Base-by-base conservation (phyloP, 305 asterid genomes). In the Solanum hybrid region DNA sequence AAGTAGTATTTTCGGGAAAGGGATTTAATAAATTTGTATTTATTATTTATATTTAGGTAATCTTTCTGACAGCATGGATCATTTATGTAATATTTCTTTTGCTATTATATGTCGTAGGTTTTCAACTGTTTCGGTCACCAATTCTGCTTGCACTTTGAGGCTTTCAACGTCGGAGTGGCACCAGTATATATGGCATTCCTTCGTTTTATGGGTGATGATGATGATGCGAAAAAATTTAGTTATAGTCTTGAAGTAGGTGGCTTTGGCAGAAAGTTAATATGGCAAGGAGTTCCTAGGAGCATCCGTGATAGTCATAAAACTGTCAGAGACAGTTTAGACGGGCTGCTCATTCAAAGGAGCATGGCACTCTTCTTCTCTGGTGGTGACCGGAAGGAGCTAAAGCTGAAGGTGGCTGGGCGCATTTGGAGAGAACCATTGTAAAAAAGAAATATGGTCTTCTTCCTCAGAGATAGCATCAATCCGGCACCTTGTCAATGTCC, bases 241-340 rank as follows among this genome's bases (percentile, higher is more conserved):
- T 95, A 95, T 75, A 95, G 91, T 92, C 89, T 95, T 79, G 97
- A 95, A 91, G 98, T 95, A 24, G 96, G 96, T 0, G 94, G 92
- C 13, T 92, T 90, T 18, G 96, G 95, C 51, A 88, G 98, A 42
- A 95, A 95, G 92, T 82, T 93, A 91, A 94, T 92, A 12, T 95
- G 98, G 98, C 96, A 95, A 40, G 98, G 98, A 67, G 92, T 95
- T 74, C 97, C 97, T 0, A 92, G 97, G 93, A 95, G 97, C 95
- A 95, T 95, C 18, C 95, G 96, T 1, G 98, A 95, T 64, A 92
- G 96, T 89, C 97, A 95, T 73, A 87, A 89, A 18, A 92, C 94
- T 51, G 97, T 95, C 40, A 93, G 97, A 14, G 97, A 94, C 91
- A 94, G 96, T 85, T 89, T 95, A 92, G 98, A 94, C 22, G 98